phyloP scores from a whole-genome alignment of 306 rosid species.

The Gastrolobium bilobum region DNA sequence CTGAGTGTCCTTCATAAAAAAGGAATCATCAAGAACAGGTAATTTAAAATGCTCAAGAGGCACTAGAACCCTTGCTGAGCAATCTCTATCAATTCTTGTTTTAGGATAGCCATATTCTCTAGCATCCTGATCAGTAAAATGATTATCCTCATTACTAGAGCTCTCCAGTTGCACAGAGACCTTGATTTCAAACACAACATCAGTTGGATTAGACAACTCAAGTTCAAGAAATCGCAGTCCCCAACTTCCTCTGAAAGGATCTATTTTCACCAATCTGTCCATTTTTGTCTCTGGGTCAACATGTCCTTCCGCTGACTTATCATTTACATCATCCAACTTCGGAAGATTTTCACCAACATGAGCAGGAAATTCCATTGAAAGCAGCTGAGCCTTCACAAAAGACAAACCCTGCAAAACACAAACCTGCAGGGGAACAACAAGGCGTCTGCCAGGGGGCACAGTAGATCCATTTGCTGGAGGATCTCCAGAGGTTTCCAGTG shows the following conservation, averaged over 20 bases:
- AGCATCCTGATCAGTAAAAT: constrained; percentile 62
- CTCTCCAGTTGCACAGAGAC: constrained; percentile 88
- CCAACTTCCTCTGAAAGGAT: constrained; percentile 97
- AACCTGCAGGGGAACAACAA: constrained; percentile 88
- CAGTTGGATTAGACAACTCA: constrained; percentile 93
- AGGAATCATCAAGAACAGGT: constrained; percentile 92
- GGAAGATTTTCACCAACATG: constrained; percentile 87
- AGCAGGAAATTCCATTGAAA: constrained; percentile 99
- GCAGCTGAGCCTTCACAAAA: constrained; percentile 91
- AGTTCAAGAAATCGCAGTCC: constrained; percentile 92
- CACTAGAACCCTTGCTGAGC: constrained; percentile 93
- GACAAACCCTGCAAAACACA: constrained; percentile 95
- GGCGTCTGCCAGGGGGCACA: constrained; percentile 92
- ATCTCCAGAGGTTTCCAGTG: constrained; percentile 65
- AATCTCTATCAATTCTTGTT: constrained; percentile 89
- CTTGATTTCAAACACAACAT: constrained; percentile 82
- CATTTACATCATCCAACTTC: constrained; percentile 53
- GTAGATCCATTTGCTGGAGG: constrained; percentile 56
- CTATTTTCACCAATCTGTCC: constrained; percentile 88
- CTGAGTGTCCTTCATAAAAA: constrained; percentile 73
- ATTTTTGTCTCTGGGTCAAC: constrained; percentile 61
- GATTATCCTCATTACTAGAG: constrained; percentile 58
- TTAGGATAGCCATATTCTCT: constrained; percentile 82
- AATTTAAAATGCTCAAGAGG: constrained; percentile 93
- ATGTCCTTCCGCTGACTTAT: constrained; percentile 56